Percentiles rank a stretch among this genome's conserved stretches.
Evolutionary conservation across 179 eudicot species (phyloP).

Genomic region (Spinacia oleracea): DNA sequence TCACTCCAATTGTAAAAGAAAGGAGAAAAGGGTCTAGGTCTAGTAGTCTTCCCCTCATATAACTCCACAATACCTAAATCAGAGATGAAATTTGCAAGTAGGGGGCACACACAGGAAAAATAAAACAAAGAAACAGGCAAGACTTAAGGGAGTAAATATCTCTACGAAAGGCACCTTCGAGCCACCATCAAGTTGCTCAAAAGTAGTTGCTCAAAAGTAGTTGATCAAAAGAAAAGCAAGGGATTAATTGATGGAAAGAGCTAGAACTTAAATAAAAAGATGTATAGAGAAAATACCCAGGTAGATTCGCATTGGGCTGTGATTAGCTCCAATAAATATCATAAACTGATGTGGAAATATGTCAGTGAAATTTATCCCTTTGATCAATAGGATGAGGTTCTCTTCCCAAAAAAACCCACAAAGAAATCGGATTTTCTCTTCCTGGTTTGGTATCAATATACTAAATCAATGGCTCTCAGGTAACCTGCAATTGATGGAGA

Average conservation of each 20-base stretch:
- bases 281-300: conserved; percentile 18
- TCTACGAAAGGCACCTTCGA: background rate
- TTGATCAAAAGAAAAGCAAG: background rate
- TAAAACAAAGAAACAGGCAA: background rate
- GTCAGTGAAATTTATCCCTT: conserved; percentile 6
- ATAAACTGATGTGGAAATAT: conserved; percentile 15
- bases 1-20: background rate
- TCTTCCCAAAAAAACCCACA: background rate
- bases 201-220: background rate
- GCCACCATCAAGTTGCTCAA: background rate
- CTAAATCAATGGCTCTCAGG: conserved; percentile 77
- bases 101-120: background rate
- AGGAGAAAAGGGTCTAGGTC: background rate
- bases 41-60: background rate
- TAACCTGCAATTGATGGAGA: conserved; percentile 49
- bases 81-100: background rate
- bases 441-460: background rate
- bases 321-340: conserved; percentile 10
- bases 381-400: conserved; percentile 19
- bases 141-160: background rate
- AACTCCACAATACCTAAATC: background rate
- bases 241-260: background rate
- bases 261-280: background rate
- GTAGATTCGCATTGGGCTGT: background rate
- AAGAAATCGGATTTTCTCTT: background rate